Evolutionary conservation across 2,329 filamentous ascomycete genomes (phyloP).

Genomic region (Sporothrix phasma): DNA sequence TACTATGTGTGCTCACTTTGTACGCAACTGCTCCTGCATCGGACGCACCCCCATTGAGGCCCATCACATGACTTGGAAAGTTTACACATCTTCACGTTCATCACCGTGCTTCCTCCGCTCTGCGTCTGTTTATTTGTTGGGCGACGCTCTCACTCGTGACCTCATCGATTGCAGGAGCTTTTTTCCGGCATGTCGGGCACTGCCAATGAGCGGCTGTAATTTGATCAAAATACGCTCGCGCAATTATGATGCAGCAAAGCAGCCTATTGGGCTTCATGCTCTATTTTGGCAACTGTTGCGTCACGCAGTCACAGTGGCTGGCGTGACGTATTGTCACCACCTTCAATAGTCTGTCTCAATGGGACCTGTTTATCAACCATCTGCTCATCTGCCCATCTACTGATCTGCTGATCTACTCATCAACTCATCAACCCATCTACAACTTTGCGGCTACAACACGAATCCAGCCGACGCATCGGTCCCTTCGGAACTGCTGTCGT

Average conservation of each 20-base stretch:
- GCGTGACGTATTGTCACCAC: background rate
- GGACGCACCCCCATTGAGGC: slow-evolving; percentile 3
- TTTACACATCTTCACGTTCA: background rate
- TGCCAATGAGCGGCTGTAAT: background rate
- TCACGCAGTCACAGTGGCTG: background rate
- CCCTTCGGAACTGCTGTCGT: background rate
- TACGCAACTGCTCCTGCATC: slow-evolving; percentile 13
- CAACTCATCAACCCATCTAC: no score
- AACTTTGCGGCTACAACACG: no score
- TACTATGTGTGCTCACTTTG: background rate
- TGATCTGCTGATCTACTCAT: no score
- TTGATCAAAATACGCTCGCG: background rate
- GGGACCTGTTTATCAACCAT: no score
- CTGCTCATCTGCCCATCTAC: no score
- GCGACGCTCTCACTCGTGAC: slow-evolving; percentile 2
- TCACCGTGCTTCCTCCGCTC: background rate
- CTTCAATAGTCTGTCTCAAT: no score
- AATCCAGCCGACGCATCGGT: background rate
- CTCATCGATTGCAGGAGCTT: background rate
- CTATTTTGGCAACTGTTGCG: background rate
- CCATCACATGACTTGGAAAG: background rate
- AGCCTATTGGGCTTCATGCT: background rate
- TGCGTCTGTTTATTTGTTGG: background rate
- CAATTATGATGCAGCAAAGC: background rate
- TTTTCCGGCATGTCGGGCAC: background rate